phyloP scores from a whole-genome alignment of 768 basidiomycete species.

The Termitomyces sp. region DNA sequence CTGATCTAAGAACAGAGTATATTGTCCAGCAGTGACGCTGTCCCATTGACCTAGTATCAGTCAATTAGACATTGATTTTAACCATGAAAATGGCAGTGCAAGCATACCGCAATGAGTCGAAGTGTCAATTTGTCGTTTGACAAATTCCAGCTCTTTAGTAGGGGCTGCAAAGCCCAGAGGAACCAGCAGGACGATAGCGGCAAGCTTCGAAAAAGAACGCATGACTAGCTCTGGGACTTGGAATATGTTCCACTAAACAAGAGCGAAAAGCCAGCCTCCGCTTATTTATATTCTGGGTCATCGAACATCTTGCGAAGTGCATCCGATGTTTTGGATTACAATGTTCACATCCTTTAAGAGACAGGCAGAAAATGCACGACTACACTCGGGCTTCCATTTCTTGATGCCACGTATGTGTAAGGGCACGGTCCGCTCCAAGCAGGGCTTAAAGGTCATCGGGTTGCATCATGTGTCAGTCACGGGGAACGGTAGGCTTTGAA shows the following conservation, averaged over 20 bases:
- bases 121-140: slow-evolving; percentile 29
- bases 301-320: slow-evolving; percentile 9
- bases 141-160: slow-evolving; percentile 15
- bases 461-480: slow-evolving; percentile 8
- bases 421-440: slow-evolving; percentile 7
- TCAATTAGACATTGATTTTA: not conserved
- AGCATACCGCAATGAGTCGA: slow-evolving; percentile 29
- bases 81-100: not conserved
- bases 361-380: not conserved
- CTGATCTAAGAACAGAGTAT: slow-evolving; percentile 45
- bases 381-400: not conserved
- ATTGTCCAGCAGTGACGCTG: slow-evolving; percentile 33
- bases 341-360: not conserved
- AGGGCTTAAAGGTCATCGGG: slow-evolving; percentile 6
- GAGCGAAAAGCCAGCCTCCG: not conserved
- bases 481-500: not conserved
- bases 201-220: slow-evolving; percentile 20
- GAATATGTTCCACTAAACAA: not conserved
- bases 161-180: slow-evolving; percentile 27
- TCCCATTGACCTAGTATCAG: slow-evolving; percentile 45
- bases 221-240: slow-evolving; percentile 4
- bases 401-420: not conserved
- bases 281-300: slow-evolving; percentile 4
- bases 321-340: slow-evolving; percentile 7
- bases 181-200: slow-evolving; percentile 21